Conservation (phyloP, 2,329 filamentous ascomycete genomes). For the Rasamsonia emersonii region DNA sequence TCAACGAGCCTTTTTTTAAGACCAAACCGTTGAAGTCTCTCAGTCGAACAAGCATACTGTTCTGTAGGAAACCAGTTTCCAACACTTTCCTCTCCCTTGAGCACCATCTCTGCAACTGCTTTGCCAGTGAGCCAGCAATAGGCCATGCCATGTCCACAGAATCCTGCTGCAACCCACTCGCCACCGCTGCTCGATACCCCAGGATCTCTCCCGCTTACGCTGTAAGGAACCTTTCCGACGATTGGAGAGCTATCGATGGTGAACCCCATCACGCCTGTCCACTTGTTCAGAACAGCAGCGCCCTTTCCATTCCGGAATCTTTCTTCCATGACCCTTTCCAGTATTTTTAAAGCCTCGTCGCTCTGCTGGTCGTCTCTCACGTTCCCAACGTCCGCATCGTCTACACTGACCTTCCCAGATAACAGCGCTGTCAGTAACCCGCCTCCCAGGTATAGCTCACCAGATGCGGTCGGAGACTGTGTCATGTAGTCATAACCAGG, state of each 20-base stretch:
- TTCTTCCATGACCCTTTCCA: conserved; percentile 6
- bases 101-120: conserved; percentile 20
- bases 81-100: conserved; percentile 15
- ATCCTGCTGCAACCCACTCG: conserved; percentile 51
- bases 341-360: conserved; percentile 1
- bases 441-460: conserved; percentile 10
- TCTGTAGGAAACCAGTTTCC: conserved; percentile 17
- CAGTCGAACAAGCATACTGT: conserved; percentile 7
- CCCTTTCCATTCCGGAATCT: conserved; percentile 11
- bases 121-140: conserved; percentile 37
- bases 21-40: conserved; percentile 3
- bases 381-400: conserved; percentile 9
- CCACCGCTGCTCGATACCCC: conserved; percentile 10
- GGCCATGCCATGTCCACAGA: conserved; percentile 60
- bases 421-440: conserved; percentile 7
- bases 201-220: conserved; percentile 25
- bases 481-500: conserved; percentile 14
- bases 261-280: conserved; percentile 42
- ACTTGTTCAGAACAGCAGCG: conserved; percentile 15
- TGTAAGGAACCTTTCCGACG: conserved; percentile 41
- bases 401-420: conserved; percentile 1
- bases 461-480: conserved; percentile 5
- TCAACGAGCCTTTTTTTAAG: neutral
- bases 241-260: conserved; percentile 43
- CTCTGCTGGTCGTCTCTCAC: conserved; percentile 7